A percentile compares a stretch with the other conserved stretches of the same genome.
phyloP scores from a whole-genome alignment of 805 yeast genomes.

The Candida ficus region DNA sequence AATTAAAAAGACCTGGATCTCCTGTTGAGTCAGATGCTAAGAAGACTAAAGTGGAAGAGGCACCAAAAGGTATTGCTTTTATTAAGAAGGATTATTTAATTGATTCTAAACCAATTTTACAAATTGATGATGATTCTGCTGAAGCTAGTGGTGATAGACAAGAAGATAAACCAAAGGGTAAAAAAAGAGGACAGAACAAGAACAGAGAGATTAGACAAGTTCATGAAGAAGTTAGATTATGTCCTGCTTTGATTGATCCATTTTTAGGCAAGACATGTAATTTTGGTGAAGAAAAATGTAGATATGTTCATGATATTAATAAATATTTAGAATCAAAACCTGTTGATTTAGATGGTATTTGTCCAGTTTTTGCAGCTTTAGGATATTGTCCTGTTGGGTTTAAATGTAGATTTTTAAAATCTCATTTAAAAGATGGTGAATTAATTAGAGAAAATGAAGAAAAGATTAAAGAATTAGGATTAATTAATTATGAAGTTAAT shows the following conservation, averaged over 20 bases:
- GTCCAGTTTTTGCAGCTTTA: constrained; percentile 78
- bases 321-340: constrained; percentile 62
- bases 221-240: constrained; percentile 58
- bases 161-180: constrained; percentile 31
- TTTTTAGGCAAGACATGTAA: constrained; percentile 42
- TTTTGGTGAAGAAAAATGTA: constrained; percentile 67
- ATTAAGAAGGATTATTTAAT: constrained; percentile 68
- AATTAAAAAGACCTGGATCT: constrained; percentile 19
- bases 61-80: constrained; percentile 56
- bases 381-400: constrained; percentile 93
- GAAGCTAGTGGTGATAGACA: constrained; percentile 36
- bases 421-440: constrained; percentile 54
- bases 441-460: constrained; percentile 42
- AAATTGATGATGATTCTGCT: constrained; percentile 42
- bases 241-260: constrained; percentile 60
- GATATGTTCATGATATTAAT: constrained; percentile 69
- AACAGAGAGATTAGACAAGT: constrained; percentile 69
- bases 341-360: constrained; percentile 64
- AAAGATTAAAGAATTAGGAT: constrained; percentile 29
- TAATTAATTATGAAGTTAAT: constrained; percentile 56
- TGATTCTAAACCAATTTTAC: constrained; percentile 20
- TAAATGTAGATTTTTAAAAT: constrained; percentile 84
- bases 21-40: constrained; percentile 13
- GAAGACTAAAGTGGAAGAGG: constrained; percentile 11
- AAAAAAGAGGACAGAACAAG: constrained; percentile 79